Base-by-base conservation (phyloP, 1,284 basidiomycete genomes). In the Rhizoctonia solani region DNA sequence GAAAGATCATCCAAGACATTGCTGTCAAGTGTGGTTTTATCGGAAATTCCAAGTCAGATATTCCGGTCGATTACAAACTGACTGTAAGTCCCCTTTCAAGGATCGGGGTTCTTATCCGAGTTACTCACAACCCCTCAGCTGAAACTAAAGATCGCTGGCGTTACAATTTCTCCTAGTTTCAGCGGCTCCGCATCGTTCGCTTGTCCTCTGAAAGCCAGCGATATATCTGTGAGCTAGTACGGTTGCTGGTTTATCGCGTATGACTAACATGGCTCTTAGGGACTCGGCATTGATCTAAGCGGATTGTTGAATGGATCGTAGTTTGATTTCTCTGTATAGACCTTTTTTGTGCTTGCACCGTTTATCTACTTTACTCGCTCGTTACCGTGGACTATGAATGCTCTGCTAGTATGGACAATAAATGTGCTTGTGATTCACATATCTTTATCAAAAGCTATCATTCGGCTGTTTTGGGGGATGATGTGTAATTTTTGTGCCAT, bases 1-100 rank as follows among this genome's bases (percentile, higher is more conserved):
- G 79, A 46, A 71, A 72, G 21, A 85, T 95, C 39, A 80, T 96
- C 23, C 71, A 78, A 6, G 90, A 93, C 75, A 74, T 92, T 29
- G 81, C 81, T 29, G 75, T 73, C 13, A 90, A 88, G 75, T 96
- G 94, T 75, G 89, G 89, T 50, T 75, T 85, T 53, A 73, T 73
- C 14, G 73, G 74, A 3, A 81, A 82, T n/a, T 68, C 76, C 16
- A 77, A 79, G 74, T 73, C 74, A 14, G 79, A 90, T 63, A 81
- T 95, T 66, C 82, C 78, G 0, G 81, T 95, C 42, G 76, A 87
- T 54, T 93, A 93, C 74, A 85, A 85, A 69, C 83, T 92, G 41
- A 86, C 81, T 68, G 88, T 87, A 44, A 66, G 77, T 70, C 6
- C 14, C 61, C 19, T 50, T n/a, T n/a, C n/a, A n/a, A n/a, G n/a